These are phyloP conservation scores for Trichophyton schoenleinii DNA, from an alignment of 2,329 filamentous ascomycete species.

Conservation along the genomic window DNA sequence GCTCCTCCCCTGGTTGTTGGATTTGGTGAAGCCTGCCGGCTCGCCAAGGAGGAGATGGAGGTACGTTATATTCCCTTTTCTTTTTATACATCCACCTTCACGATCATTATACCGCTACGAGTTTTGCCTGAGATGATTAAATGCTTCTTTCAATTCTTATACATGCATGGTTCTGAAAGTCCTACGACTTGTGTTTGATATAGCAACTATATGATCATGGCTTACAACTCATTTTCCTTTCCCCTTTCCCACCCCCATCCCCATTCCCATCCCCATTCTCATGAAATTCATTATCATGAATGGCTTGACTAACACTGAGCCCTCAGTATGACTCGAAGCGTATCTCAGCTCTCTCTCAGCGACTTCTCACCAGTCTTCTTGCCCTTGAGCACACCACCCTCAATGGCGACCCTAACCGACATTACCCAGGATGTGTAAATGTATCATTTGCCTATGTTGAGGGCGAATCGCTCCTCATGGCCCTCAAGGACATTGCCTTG, in stretches of 20 bases:
- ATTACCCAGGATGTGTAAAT: slow-evolving; percentile 96
- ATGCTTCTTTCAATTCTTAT: slow-evolving; percentile 54
- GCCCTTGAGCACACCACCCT: slow-evolving; percentile 82
- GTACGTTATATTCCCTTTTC: slow-evolving; percentile 44
- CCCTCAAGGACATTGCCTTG: slow-evolving; percentile 90
- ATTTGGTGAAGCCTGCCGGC: slow-evolving; percentile 88
- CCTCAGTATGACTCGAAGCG: slow-evolving; percentile 79
- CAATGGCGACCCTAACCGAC: slow-evolving; percentile 70
- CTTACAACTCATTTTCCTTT: slow-evolving; percentile 18
- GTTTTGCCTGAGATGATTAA: slow-evolving; percentile 53
- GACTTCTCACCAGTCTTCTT: slow-evolving; percentile 68
- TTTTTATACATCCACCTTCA: neutral
- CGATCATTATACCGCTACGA: slow-evolving; percentile 8
- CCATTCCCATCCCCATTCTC: neutral
- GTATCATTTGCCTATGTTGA: slow-evolving; percentile 98
- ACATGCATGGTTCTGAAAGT: slow-evolving; percentile 80
- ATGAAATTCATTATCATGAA: neutral
- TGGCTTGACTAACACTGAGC: neutral
- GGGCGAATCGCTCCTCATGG: slow-evolving; percentile 95
- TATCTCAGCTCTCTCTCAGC: slow-evolving; percentile 69
- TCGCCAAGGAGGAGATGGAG: slow-evolving; percentile 78
- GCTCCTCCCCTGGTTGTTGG: slow-evolving; percentile 81
- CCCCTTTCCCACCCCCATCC: neutral
- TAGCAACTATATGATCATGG: slow-evolving; percentile 53
- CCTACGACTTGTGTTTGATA: slow-evolving; percentile 43